Evolutionary conservation across 2,329 filamentous ascomycete species (phyloP).

Genomic region (Colletotrichum karsti): DNA sequence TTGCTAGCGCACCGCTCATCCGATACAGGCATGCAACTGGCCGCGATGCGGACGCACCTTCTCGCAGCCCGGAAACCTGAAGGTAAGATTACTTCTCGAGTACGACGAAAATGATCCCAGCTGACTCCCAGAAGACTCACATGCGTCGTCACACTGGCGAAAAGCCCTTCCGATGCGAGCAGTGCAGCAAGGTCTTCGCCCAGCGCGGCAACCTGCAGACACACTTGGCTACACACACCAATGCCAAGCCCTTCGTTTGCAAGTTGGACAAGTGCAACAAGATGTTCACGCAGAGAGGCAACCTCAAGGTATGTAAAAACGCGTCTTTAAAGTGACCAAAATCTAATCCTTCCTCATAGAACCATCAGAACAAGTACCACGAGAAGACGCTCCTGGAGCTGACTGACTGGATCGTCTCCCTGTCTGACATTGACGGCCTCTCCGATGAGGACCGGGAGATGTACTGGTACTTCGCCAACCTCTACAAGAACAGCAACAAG

Average conservation of each 20-base stretch:
- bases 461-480: slow-evolving; percentile 82
- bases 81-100: slow-evolving; percentile 59
- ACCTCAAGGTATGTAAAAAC: slow-evolving; percentile 75
- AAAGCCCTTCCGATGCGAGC: slow-evolving; percentile 81
- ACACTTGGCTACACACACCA: slow-evolving; percentile 82
- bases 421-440: slow-evolving; percentile 70
- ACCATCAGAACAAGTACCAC: slow-evolving; percentile 96
- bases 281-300: slow-evolving; percentile 88
- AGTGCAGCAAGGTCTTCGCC: slow-evolving; percentile 84
- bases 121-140: slow-evolving; percentile 69
- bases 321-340: neutral
- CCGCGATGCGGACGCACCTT: slow-evolving; percentile 81
- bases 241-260: slow-evolving; percentile 82
- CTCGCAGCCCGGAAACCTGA: slow-evolving; percentile 90
- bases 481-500: slow-evolving; percentile 99
- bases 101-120: neutral
- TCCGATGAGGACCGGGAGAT: slow-evolving; percentile 76
- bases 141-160: slow-evolving; percentile 88
- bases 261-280: slow-evolving; percentile 86
- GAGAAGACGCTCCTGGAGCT: slow-evolving; percentile 75
- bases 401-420: slow-evolving; percentile 74
- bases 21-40: slow-evolving; percentile 70
- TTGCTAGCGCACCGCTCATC: slow-evolving; percentile 33
- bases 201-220: slow-evolving; percentile 87
- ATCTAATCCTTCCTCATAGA: slow-evolving; percentile 53